Evolutionary conservation across 345 rosid genomes (phyloP), one percentile per base, ranked within the genome.

Genomic region (Gossypium australe): DNA sequence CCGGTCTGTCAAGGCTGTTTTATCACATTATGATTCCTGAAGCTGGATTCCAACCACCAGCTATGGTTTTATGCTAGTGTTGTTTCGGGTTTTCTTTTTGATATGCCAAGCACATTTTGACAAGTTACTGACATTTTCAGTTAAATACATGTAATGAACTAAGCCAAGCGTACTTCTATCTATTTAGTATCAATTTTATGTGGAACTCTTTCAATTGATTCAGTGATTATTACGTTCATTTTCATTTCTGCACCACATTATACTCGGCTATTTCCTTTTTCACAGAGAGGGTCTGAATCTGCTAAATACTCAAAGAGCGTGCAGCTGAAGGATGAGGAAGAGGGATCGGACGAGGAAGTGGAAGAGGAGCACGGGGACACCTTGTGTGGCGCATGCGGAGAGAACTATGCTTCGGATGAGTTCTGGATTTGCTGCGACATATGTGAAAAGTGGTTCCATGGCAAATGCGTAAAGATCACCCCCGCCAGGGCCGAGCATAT

Each of bases 371-470:
- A 87, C 1, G 92, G 92, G 17, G 92, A 90, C 16, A 86, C 98
- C 29, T 67, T 89, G 51, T 91, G 97, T 34, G 94, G 98, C 57
- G 96, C 93, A 13, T 92, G 97, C 52, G 96, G 91, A 56, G 89
- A 89, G 79, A 86, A 90, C 79, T 90, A 92, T 73, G 92, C 79
- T 11, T 38, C 88, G 7, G 94, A 90, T 74, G 96, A 92, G 76
- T 92, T 90, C 80, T 92, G 97, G 96, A 92, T 92, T 70, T 85
- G 89, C 64, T 92, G 97, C 4, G 97, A 92, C 78, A 71, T 83
- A 25, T 92, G 97, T 34, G 97, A 92, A 83, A 86, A 81, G 81
- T 92, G 97, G 97, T 92, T 92, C 79, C 96, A 90, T 45, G 96
- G 97, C 14, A 84, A 83, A 80, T 92, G 97, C 53, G 95, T 92